phyloP scores from a whole-genome alignment of 805 yeast species.

The Sungouiozyma intestinalis region DNA sequence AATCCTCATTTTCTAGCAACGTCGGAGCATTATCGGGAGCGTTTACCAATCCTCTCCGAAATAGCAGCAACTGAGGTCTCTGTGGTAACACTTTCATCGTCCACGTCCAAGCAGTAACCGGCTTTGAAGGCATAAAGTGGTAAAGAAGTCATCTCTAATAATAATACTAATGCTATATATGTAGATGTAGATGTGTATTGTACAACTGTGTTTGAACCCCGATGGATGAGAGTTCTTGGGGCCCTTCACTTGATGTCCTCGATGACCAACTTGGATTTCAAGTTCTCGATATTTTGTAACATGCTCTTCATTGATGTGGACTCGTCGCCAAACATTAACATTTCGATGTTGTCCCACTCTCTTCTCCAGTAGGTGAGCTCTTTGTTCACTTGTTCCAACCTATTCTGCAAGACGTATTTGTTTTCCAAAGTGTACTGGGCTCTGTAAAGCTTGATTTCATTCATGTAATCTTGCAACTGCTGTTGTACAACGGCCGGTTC shows the following conservation, averaged over 20 bases:
- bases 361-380: slow-evolving; percentile 25
- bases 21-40: slow-evolving; percentile 34
- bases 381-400: slow-evolving; percentile 12
- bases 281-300: slow-evolving; percentile 18
- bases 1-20: slow-evolving; percentile 33
- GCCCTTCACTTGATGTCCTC: not conserved
- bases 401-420: slow-evolving; percentile 17
- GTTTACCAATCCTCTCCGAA: not conserved
- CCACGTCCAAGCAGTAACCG: too few species aligned
- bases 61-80: not conserved
- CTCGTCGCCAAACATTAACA: slow-evolving; percentile 24
- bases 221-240: too few species aligned
- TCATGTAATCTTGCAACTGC: slow-evolving; percentile 16
- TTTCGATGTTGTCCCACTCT: slow-evolving; percentile 24
- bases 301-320: slow-evolving; percentile 21
- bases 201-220: too few species aligned
- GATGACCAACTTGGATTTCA: slow-evolving; percentile 9
- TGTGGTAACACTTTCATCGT: not conserved
- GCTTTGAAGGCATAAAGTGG: too few species aligned
- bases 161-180: not conserved
- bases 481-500: slow-evolving; percentile 9
- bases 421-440: slow-evolving; percentile 25
- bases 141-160: too few species aligned
- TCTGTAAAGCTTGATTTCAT: slow-evolving; percentile 22
- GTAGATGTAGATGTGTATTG: too few species aligned